These are phyloP conservation scores for Clonostachys solani DNA, from an alignment of 2,329 filamentous ascomycete species.

Conservation along the genomic window DNA sequence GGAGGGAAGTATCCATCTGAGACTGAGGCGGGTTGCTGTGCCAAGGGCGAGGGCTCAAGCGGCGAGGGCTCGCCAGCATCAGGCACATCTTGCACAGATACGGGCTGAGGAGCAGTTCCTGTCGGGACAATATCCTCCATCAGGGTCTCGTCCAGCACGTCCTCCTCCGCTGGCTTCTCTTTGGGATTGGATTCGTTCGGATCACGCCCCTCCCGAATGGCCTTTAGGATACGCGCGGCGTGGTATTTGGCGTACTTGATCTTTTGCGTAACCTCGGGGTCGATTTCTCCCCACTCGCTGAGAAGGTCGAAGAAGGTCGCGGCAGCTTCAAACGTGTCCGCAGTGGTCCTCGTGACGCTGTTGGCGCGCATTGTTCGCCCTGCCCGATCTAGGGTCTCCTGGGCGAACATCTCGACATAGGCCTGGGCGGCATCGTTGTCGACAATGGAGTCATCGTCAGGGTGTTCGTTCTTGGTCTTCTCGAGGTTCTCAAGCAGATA, in stretches of 20 bases:
- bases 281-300: conserved; percentile 74
- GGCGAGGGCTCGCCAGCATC: conserved; percentile 32
- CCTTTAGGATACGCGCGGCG: conserved; percentile 83
- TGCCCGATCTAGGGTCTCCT: conserved; percentile 81
- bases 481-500: conserved; percentile 90
- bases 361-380: conserved; percentile 78
- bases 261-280: conserved; percentile 75
- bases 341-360: conserved; percentile 82
- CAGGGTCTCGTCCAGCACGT: conserved; percentile 4
- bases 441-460: conserved; percentile 74
- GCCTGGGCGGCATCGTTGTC: conserved; percentile 86
- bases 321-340: conserved; percentile 88
- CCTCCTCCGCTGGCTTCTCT: neutral
- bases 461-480: conserved; percentile 51
- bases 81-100: conserved; percentile 48
- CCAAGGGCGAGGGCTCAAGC: conserved; percentile 12
- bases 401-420: conserved; percentile 90
- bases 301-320: conserved; percentile 88
- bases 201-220: conserved; percentile 84
- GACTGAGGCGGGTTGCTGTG: conserved; percentile 4
- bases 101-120: conserved; percentile 33
- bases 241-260: conserved; percentile 98
- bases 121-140: conserved; percentile 44
- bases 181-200: conserved; percentile 85
- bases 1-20: conserved; percentile 27